Conservation (phyloP, 306 rosid genomes). For the Vicia sativa region DNA sequence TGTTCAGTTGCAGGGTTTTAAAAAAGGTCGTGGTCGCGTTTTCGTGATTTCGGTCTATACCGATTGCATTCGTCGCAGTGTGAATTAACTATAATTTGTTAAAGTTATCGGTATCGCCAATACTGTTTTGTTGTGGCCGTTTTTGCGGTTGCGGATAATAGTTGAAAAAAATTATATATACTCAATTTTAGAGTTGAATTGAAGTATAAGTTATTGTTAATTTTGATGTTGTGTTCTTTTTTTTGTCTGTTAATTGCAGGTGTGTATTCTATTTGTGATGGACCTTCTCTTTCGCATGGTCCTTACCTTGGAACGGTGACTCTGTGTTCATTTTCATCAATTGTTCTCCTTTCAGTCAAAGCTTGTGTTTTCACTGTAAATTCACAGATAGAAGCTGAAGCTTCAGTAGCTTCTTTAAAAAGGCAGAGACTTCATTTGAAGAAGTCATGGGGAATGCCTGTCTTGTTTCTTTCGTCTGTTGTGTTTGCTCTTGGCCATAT, state of each 20-base stretch:
- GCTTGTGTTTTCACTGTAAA: slow-evolving; percentile 82
- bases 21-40: no score
- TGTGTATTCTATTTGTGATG: slow-evolving; percentile 91
- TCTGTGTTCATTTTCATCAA: slow-evolving; percentile 69
- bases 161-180: no score
- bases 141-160: no score
- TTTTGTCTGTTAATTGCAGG: slow-evolving; percentile 52
- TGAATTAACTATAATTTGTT: no score
- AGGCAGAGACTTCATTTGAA: slow-evolving; percentile 84
- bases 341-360: slow-evolving; percentile 80
- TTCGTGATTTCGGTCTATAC: not conserved
- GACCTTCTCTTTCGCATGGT: slow-evolving; percentile 84
- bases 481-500: slow-evolving; percentile 94
- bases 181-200: no score
- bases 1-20: not conserved
- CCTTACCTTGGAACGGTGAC: slow-evolving; percentile 96
- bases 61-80: not conserved
- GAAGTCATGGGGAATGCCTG: slow-evolving; percentile 99
- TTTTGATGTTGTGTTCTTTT: slow-evolving; percentile 10
- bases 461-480: slow-evolving; percentile 83
- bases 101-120: no score
- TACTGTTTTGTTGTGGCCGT: no score
- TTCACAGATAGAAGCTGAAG: slow-evolving; percentile 87
- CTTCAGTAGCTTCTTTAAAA: slow-evolving; percentile 65
- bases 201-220: not conserved